A percentile compares a stretch with the other conserved stretches of the same genome.
Evolutionary conservation across 441 rosid species (phyloP).

Genomic region (Erodium chrysanthum): DNA sequence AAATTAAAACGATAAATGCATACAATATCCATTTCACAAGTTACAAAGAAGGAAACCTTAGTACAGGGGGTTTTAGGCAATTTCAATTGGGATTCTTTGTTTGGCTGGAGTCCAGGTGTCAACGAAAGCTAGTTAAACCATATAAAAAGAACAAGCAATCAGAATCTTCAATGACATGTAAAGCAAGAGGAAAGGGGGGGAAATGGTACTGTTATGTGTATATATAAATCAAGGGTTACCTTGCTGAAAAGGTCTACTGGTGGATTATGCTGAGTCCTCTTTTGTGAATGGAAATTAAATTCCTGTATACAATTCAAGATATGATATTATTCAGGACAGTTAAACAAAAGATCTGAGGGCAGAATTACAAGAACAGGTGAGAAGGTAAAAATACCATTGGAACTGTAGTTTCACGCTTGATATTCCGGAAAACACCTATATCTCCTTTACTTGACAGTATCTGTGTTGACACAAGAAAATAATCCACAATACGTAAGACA

Average conservation of each 20-base stretch:
- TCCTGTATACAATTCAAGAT: conserved; percentile 38
- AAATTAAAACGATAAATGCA: not conserved
- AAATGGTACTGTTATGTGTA: not conserved
- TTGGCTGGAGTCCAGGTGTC: conserved; percentile 43
- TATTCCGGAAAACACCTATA: conserved; percentile 60
- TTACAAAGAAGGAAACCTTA: conserved; percentile 39
- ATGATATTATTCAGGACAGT: conserved; percentile 13
- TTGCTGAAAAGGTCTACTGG: conserved; percentile 79
- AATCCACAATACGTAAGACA: conserved; percentile 9
- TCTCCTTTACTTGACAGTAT: conserved; percentile 81
- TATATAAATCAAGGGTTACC: conserved; percentile 31
- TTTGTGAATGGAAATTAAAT: conserved; percentile 58
- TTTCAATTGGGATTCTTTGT: conserved; percentile 34
- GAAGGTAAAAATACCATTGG: conserved; percentile 46
- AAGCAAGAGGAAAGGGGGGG: not conserved
- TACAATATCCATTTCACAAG: not conserved
- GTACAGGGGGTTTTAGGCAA: conserved; percentile 27
- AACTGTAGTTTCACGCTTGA: conserved; percentile 67
- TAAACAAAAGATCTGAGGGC: conserved; percentile 7
- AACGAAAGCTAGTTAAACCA: conserved; percentile 44
- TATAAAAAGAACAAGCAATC: conserved; percentile 7
- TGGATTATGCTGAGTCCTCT: conserved; percentile 45
- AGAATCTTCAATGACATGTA: conserved; percentile 1
- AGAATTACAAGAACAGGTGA: conserved; percentile 6
- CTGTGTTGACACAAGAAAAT: conserved; percentile 29